phyloP scores from a whole-genome alignment of 1,284 basidiomycete species.

The Leucoagaricus sp. region DNA sequence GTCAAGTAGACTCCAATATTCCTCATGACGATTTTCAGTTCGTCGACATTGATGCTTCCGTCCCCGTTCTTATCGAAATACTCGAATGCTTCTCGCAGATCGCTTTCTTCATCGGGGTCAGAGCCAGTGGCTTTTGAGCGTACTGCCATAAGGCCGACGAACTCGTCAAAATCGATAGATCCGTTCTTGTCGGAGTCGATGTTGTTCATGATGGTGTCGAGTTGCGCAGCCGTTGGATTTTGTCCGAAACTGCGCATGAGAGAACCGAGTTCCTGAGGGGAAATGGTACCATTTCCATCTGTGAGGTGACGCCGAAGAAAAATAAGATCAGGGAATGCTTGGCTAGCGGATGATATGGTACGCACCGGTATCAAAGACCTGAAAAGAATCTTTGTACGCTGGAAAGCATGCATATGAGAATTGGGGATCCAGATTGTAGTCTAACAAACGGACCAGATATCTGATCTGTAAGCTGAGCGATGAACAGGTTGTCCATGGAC shows the following conservation, averaged over 20 bases:
- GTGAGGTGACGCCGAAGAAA: background rate
- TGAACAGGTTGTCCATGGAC: background rate
- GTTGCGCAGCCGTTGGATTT: slow-evolving; percentile 93
- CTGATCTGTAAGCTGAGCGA: background rate
- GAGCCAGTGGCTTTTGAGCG: slow-evolving; percentile 92
- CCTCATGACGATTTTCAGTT: slow-evolving; percentile 92
- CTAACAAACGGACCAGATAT: slow-evolving; percentile 7
- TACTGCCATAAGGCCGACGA: slow-evolving; percentile 91
- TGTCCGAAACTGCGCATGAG: slow-evolving; percentile 97
- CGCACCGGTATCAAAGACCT: slow-evolving; percentile 90
- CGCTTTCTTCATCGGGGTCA: slow-evolving; percentile 79
- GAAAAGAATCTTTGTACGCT: slow-evolving; percentile 93
- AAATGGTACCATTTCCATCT: slow-evolving; percentile 98
- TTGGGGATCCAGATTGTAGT: background rate
- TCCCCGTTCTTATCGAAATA: slow-evolving; percentile 86
- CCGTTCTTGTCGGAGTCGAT: slow-evolving; percentile 80
- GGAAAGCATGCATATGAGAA: slow-evolving; percentile 14
- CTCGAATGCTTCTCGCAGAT: slow-evolving; percentile 81
- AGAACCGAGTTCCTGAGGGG: slow-evolving; percentile 91
- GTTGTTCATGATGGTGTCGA: slow-evolving; percentile 96
- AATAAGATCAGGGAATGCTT: background rate
- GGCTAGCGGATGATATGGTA: slow-evolving; percentile 6
- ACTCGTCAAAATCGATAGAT: slow-evolving; percentile 95
- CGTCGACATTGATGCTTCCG: slow-evolving; percentile 78
- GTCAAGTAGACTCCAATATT: slow-evolving; percentile 92